Evolutionary conservation across 441 rosid genomes (phyloP).

Genomic region (Erodium texanum): DNA sequence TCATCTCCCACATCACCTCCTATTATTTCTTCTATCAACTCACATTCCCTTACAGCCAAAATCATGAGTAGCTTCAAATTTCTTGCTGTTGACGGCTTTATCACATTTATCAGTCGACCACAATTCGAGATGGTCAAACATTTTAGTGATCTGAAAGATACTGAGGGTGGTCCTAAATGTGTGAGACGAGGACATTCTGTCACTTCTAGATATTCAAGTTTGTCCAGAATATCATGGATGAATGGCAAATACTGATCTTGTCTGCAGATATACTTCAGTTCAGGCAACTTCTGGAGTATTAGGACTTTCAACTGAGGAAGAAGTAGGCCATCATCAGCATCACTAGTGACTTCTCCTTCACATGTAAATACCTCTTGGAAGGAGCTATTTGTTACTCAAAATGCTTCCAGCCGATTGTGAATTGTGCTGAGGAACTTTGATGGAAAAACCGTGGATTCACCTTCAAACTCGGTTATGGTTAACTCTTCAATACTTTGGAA

Average conservation of each 20-base stretch:
- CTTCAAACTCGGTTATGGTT: background rate
- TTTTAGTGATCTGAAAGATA: background rate
- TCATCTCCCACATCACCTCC: background rate
- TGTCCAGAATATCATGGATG: background rate
- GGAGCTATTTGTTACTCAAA: background rate
- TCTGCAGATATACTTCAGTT: background rate
- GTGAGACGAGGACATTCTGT: background rate
- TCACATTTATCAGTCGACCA: background rate
- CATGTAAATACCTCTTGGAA: background rate
- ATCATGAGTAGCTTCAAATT: slow-evolving; percentile 16
- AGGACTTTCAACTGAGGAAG: background rate
- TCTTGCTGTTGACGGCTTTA: no score
- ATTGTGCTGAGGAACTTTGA: background rate
- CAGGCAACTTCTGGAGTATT: background rate
- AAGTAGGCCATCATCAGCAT: background rate
- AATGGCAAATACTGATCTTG: background rate
- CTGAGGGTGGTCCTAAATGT: background rate
- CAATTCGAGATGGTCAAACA: background rate
- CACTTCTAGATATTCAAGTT: background rate
- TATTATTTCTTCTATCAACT: slow-evolving; percentile 15
- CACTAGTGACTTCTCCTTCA: background rate
- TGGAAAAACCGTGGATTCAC: background rate
- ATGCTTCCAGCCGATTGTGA: background rate
- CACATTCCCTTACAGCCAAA: slow-evolving; percentile 18
- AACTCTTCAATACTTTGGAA: background rate